phyloP scores from a whole-genome alignment of 768 basidiomycete genomes.

The Suillus subaureus region DNA sequence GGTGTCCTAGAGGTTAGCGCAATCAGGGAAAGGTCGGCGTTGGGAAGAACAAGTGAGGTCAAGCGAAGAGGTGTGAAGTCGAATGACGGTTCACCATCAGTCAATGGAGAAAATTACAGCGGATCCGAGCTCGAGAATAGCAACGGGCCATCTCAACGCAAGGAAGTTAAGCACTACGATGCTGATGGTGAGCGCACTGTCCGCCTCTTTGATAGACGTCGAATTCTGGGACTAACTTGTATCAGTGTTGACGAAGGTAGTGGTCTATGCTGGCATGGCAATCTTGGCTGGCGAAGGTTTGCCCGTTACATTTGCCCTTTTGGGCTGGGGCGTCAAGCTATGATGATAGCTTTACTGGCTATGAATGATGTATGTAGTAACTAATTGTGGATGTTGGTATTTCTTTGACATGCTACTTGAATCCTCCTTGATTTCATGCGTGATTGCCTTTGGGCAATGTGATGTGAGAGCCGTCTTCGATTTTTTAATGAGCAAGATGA shows the following conservation, averaged over 20 bases:
- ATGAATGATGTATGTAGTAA: not conserved
- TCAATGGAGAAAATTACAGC: slow-evolving; percentile 18
- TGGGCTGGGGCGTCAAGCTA: slow-evolving; percentile 66
- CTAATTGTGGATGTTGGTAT: not conserved
- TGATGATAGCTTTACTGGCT: slow-evolving; percentile 24
- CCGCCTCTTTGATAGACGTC: slow-evolving; percentile 3
- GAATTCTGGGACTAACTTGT: slow-evolving; percentile 7
- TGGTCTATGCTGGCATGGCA: slow-evolving; percentile 89
- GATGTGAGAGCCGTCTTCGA: not conserved
- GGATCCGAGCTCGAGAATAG: slow-evolving; percentile 37
- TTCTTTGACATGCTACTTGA: not conserved
- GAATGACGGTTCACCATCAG: slow-evolving; percentile 17
- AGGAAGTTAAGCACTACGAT: slow-evolving; percentile 72
- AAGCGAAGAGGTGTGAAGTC: slow-evolving; percentile 25
- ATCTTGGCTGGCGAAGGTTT: slow-evolving; percentile 61
- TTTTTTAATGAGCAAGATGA: not conserved
- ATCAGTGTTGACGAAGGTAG: slow-evolving; percentile 83
- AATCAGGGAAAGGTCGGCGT: slow-evolving; percentile 47
- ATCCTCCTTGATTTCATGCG: not conserved
- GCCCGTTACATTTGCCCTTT: slow-evolving; percentile 66
- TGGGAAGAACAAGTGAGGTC: slow-evolving; percentile 29
- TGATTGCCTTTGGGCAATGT: not conserved
- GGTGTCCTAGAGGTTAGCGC: slow-evolving; percentile 41
- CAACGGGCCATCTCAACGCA: slow-evolving; percentile 1
- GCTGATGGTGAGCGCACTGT: slow-evolving; percentile 68